Percentiles rank a stretch among this genome's conserved stretches.
phyloP scores from a whole-genome alignment of 176 grass and related monocot genomes.

The Musa beccarii region DNA sequence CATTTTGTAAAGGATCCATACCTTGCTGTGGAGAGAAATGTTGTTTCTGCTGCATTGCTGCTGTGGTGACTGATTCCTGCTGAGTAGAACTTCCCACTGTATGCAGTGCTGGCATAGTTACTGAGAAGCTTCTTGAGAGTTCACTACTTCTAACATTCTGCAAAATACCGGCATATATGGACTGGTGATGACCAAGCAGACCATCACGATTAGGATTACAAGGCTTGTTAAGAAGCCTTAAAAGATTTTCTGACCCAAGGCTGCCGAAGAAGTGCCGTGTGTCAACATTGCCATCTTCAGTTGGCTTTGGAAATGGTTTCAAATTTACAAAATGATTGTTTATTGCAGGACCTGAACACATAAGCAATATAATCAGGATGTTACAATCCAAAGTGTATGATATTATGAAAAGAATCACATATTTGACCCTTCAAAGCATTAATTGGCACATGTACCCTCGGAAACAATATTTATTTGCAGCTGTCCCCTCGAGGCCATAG shows the following conservation, averaged over 20 bases:
- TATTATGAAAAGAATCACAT: too few relatives aligned
- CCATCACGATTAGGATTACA: conserved; percentile 24
- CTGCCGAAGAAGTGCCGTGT: conserved; percentile 30
- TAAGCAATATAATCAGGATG: conserved; percentile 1
- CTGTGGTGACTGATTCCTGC: conserved; percentile 26
- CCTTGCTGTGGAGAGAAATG: conserved; percentile 11
- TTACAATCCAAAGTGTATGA: neutral
- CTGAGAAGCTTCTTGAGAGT: conserved; percentile 20
- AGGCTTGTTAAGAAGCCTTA: conserved; percentile 58
- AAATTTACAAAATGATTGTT: conserved; percentile 41
- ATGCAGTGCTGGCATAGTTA: conserved; percentile 15
- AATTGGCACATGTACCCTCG: neutral
- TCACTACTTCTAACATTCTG: conserved; percentile 52
- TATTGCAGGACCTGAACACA: conserved; percentile 36
- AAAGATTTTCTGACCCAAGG: conserved; percentile 41
- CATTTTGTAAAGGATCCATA: conserved; percentile 7
- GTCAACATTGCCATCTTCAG: conserved; percentile 34
- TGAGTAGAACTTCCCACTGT: conserved; percentile 26
- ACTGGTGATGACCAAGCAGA: conserved; percentile 43
- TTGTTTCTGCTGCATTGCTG: conserved; percentile 20
- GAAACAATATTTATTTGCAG: too few relatives aligned
- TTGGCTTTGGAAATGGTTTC: conserved; percentile 31
- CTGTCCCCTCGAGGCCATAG: too few relatives aligned
- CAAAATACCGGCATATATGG: conserved; percentile 63
- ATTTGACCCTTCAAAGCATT: neutral